Evolutionary conservation across 768 basidiomycete species (phyloP), one percentile per base, ranked within the genome.

Genomic region (Leccinum subgranulosum): DNA sequence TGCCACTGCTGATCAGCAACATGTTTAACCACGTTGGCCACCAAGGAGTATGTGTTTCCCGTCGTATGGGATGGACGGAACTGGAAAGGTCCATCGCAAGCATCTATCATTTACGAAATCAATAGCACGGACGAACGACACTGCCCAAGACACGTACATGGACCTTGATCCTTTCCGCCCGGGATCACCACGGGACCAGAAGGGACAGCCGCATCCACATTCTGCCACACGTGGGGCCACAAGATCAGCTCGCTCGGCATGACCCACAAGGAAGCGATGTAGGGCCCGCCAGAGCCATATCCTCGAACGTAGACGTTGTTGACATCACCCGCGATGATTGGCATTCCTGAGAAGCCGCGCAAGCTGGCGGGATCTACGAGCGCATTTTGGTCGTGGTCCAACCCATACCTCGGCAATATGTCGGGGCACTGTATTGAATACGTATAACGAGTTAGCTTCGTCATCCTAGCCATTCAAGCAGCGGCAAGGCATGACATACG

Each of bases 61-160:
- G 47, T 43, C 21, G 27, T 29, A 21, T 61, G 54, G 2, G 58
- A 39, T 25, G 60, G 60, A n/a, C 60, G 53, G 46, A 61, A 60
- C 21, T 27, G 46, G 6, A 61, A 6, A 33, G 34, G 58, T 8
- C 39, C 7, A 5, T 31, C 36, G 17, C 45, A 49, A 34, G 49
- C 58, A 6, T 45, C 60, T 61, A 29, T 49, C 14, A 43, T 34
- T 33, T 19, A 10, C 12, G 8, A 43, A 29, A 36, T 59, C 0
- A 47, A 27, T 19, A 12, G 6, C 10, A 4, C 15, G 15, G 27
- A 8, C 11, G 6, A 29, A 49, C 28, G 9, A 49, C 5, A n/a
- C 2, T n/a, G 28, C 10, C 29, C 11, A 49, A 25, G 23, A 50
- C 1, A 50, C 49, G 4, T 50, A 50, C 49, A 21, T 50, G 29